A percentile compares a stretch with the other conserved stretches of the same genome.
These are phyloP conservation scores for Chytriomyces hyalinus DNA, from an alignment of 192 early-diverging fungal genomes.

Conservation along the genomic window DNA sequence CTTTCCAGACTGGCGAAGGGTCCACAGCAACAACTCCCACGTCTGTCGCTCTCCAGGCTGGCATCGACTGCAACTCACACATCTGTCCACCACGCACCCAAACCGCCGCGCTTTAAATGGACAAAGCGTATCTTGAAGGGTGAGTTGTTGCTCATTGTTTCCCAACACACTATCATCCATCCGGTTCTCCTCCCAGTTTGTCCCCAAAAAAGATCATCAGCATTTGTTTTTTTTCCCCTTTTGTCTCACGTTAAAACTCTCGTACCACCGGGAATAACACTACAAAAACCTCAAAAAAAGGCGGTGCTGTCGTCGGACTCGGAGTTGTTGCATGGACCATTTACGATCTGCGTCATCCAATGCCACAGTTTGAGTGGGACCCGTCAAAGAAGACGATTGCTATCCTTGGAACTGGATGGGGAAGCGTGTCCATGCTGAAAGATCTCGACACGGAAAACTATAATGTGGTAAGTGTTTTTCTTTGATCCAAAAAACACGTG, in stretches of 20 bases:
- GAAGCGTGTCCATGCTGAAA: slow-evolving; percentile 67
- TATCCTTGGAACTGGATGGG: slow-evolving; percentile 56
- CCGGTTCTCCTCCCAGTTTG: too few species aligned
- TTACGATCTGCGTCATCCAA: slow-evolving; percentile 54
- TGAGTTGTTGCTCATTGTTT: background rate
- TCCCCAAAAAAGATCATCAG: too few species aligned
- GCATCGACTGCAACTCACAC: too few species aligned
- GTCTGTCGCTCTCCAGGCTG: too few species aligned
- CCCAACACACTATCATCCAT: too few species aligned
- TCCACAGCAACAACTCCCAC: too few species aligned
- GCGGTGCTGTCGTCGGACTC: slow-evolving; percentile 2
- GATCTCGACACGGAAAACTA: slow-evolving; percentile 77
- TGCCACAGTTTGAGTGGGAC: slow-evolving; percentile 54
- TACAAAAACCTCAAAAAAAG: background rate
- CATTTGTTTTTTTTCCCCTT: too few species aligned
- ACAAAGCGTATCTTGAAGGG: slow-evolving; percentile 24
- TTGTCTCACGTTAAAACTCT: background rate
- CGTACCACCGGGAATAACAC: background rate
- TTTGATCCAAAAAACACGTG: too few species aligned
- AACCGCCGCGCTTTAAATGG: slow-evolving; percentile 28
- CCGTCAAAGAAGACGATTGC: slow-evolving; percentile 58
- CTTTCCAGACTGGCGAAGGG: too few species aligned
- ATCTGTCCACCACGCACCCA: background rate
- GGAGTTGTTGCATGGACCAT: slow-evolving; percentile 32
- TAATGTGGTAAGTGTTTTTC: slow-evolving; percentile 56